Evolutionary conservation across 176 grass and related monocot species (phyloP), one percentile per base, ranked within the genome.

Genomic region (Aegilops bicornis): DNA sequence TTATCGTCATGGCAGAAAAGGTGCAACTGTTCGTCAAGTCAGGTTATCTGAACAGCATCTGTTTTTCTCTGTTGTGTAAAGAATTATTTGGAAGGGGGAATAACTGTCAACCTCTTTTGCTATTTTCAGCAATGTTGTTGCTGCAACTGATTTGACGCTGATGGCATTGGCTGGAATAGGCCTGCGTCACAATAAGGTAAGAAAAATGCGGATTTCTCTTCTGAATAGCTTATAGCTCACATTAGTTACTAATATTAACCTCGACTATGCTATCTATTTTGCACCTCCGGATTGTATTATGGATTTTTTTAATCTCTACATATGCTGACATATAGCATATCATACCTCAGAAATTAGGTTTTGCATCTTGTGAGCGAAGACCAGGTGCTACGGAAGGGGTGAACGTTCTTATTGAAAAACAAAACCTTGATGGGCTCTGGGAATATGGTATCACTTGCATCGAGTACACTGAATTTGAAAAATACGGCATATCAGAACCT

Each of bases 401-500:
- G 86, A 98, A 98, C 84, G 93, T 98, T 73, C 93, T 98, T 88
- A 81, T 96, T 71, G 96, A 96, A 85, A 98, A 95, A 87, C 81
- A 91, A 87, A 96, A 76, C 61, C 10, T 76, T 50, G 85, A 96
- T 74, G 93, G 96, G 33, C 59, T 88, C 67, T 96, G 96, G 96
- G 82, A 85, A 86, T 98, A 98, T 92, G 96, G 96, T 84, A 96
- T 98, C 79, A 88, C 87, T 91, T 98, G 96, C 76, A 92, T 98
- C 65, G 96, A 98, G 71, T 98, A 98, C 79, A 98, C 96, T 50
- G 96, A 98, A 88, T 98, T 98, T 63, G 93, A 94, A 84, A 98
- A 96, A 79, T 98, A 92, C 10, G 93, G 91, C 77, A 94, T 96
- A 82, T 88, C 79, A 22, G 91, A 96, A 78, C 87, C 88, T 76